These are phyloP conservation scores for Petasospora rhodanensis DNA, from an alignment of 1,139 yeast genomes.

Conservation along the genomic window DNA sequence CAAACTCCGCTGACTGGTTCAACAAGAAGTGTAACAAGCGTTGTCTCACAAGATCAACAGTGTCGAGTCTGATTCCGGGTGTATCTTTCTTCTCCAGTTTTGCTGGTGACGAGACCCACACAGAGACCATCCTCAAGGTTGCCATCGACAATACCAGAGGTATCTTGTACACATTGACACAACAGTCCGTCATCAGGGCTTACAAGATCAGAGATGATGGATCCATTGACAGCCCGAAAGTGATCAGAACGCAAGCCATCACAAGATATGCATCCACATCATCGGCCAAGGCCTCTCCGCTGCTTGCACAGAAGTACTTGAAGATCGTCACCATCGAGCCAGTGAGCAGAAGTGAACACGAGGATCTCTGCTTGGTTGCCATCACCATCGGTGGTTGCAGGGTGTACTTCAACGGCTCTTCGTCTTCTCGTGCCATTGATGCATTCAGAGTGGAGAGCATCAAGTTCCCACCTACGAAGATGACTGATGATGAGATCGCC, in stretches of 20 bases:
- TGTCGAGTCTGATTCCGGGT: conserved; percentile 55
- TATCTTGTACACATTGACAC: conserved; percentile 76
- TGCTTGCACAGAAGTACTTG: conserved; percentile 32
- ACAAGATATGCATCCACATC: conserved; percentile 59
- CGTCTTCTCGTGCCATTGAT: conserved; percentile 33
- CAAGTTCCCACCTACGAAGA: conserved; percentile 73
- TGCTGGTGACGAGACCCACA: conserved; percentile 27
- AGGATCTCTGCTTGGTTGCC: conserved; percentile 72
- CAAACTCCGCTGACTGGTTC: conserved; percentile 86
- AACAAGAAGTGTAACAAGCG: conserved; percentile 78
- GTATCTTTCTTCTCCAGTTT: conserved; percentile 31
- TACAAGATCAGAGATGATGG: conserved; percentile 48
- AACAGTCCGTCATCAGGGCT: conserved; percentile 76
- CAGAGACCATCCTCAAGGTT: conserved; percentile 47
- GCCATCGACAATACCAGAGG: conserved; percentile 74
- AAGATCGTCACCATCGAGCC: conserved; percentile 61
- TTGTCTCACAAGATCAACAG: conserved; percentile 68
- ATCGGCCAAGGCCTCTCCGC: conserved; percentile 37
- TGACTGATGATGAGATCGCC: conserved; percentile 49
- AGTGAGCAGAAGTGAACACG: conserved; percentile 60
- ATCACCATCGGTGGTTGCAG: conserved; percentile 86
- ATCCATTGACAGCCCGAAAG: conserved; percentile 34
- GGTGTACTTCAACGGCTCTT: conserved; percentile 56
- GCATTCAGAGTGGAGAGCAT: conserved; percentile 49
- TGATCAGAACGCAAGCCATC: conserved; percentile 32